These are phyloP conservation scores for Spergularia marina DNA, from an alignment of 148 eudicot species.

Conservation along the genomic window DNA sequence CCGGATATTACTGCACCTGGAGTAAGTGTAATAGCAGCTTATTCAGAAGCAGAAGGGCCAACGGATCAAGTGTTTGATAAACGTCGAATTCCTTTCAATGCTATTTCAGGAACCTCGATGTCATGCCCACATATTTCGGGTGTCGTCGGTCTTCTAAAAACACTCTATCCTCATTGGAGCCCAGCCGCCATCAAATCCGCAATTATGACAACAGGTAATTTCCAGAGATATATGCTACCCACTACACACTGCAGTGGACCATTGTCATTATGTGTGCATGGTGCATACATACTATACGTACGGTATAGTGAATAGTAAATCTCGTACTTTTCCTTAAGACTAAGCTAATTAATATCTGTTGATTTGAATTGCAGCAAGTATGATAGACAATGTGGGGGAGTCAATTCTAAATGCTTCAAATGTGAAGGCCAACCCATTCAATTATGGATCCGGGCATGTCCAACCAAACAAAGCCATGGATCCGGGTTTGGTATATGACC, in stretches of 20 bases:
- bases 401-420: conserved; percentile 60
- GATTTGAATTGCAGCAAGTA: conserved; percentile 45
- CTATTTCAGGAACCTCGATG: conserved; percentile 91
- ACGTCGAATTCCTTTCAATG: conserved; percentile 62
- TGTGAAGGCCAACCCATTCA: conserved; percentile 56
- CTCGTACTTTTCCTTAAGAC: not conserved
- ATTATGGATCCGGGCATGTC: conserved; percentile 83
- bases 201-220: conserved; percentile 80
- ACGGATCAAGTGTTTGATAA: conserved; percentile 68
- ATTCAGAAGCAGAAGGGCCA: conserved; percentile 74
- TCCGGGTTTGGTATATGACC: conserved; percentile 83
- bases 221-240: not conserved
- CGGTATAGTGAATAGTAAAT: too few relatives aligned
- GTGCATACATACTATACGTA: too few relatives aligned
- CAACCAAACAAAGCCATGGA: conserved; percentile 80
- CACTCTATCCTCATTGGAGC: conserved; percentile 79
- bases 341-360: not conserved
- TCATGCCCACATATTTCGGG: conserved; percentile 94
- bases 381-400: conserved; percentile 47
- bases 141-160: conserved; percentile 70
- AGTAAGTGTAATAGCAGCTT: conserved; percentile 86
- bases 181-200: conserved; percentile 92
- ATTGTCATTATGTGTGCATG: too few relatives aligned
- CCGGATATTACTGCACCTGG: conserved; percentile 97
- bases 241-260: not conserved